Evolutionary conservation across 2,329 filamentous ascomycete genomes (phyloP).

Genomic region (Thelonectria discophora): DNA sequence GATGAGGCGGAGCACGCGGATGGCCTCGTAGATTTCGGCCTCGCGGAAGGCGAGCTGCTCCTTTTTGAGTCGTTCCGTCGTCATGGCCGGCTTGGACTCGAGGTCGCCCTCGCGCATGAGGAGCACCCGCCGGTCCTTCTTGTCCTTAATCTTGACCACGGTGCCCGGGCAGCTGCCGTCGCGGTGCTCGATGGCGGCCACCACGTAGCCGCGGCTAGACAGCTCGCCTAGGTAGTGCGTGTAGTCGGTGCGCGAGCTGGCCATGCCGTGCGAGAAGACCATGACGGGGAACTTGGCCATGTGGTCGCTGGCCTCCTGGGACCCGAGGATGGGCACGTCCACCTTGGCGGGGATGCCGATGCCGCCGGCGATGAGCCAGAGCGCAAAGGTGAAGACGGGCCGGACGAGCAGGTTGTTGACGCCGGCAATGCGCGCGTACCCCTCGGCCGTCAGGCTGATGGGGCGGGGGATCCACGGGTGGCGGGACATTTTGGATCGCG

Average conservation of each 20-base stretch:
- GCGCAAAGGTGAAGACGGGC: conserved; percentile 53
- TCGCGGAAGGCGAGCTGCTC: conserved; percentile 61
- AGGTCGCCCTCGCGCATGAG: conserved; percentile 50
- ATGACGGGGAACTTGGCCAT: conserved; percentile 53
- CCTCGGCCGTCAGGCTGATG: conserved; percentile 54
- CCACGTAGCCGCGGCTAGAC: conserved; percentile 58
- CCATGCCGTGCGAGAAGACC: conserved; percentile 63
- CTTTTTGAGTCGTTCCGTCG: conserved; percentile 51
- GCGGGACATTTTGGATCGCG: conserved; percentile 38
- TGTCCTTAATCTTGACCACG: conserved; percentile 46
- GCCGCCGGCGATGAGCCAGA: conserved; percentile 53
- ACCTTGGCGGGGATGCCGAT: conserved; percentile 59
- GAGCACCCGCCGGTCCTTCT: conserved; percentile 44
- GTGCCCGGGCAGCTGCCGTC: conserved; percentile 61
- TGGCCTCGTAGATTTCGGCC: conserved; percentile 58
- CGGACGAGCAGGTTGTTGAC: conserved; percentile 55
- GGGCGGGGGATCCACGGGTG: conserved; percentile 58
- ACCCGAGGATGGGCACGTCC: conserved; percentile 52
- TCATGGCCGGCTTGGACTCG: conserved; percentile 44
- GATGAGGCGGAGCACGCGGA: conserved; percentile 52
- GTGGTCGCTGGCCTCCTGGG: conserved; percentile 31
- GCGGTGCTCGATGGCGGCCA: conserved; percentile 61
- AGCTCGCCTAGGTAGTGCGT: conserved; percentile 61
- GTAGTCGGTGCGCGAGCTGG: conserved; percentile 60
- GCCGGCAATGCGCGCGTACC: conserved; percentile 57